Evolutionary conservation across 345 rosid species (phyloP), one percentile per base, ranked within the genome.

Genomic region (Populus tremula): DNA sequence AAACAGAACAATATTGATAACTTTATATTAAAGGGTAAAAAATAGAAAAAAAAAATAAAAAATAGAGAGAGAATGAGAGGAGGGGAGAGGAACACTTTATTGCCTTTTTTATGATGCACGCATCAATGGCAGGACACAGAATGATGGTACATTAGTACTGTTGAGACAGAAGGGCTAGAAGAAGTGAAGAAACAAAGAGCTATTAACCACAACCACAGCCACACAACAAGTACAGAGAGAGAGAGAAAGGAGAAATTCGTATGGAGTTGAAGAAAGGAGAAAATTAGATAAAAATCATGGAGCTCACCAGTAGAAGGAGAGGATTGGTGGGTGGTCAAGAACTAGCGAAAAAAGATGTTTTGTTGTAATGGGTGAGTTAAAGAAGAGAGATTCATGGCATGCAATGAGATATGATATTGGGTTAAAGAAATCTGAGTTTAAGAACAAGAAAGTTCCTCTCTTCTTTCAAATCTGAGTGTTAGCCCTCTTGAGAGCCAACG

Each of bases 21-120:
- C 45, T 41, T 41, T 41, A 79, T 77, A 33, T 25, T 50, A 73
- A 73, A 79, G 49, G n/a, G 73, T 38, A 77, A 67, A 74, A 81
- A 71, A 80, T 81, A 69, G 20, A 6, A 64, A 69, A 67, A 79
- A 39, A 41, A 69, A 41, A 41, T 10, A 41, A 2, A 63, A 76
- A 29, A 72, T 67, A 84, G 64, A 67, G 16, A 25, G 39, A 38
- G 38, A 35, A 23, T 36, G 73, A 18, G 47, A n/a, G 47, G 64
- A 78, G 68, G 76, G 62, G 73, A 62, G 79, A 39, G 73, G 43
- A 64, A 53, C 76, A 75, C 82, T 85, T 83, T 79, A 70, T 84
- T 78, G 33, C 81, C 85, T 84, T 88, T 88, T 88, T 84, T 74
- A 86, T 79, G 87, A 84, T 88, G 82, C 85, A 88, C 90, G 90